A percentile compares a stretch with the other conserved stretches of the same genome.
Evolutionary conservation across 2,329 filamentous ascomycete genomes (phyloP).

Genomic region (Penicillium sclerotiorum): DNA sequence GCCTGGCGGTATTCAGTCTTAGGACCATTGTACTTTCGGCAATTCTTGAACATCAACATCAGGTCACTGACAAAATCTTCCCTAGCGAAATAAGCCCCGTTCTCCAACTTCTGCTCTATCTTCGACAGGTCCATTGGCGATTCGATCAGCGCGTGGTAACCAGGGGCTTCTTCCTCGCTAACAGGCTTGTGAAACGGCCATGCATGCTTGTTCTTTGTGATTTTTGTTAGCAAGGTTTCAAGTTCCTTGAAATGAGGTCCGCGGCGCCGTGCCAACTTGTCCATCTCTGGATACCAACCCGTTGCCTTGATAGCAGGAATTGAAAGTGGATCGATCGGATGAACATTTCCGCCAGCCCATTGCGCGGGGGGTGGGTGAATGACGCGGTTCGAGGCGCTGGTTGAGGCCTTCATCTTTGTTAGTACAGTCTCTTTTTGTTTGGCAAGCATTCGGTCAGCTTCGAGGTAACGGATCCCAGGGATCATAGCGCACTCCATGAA

Average conservation of each 20-base stretch:
- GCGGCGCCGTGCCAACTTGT: conserved; percentile 90
- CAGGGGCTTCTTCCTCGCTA: conserved; percentile 93
- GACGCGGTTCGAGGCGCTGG: conserved; percentile 81
- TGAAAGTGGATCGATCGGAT: conserved; percentile 78
- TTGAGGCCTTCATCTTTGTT: conserved; percentile 92
- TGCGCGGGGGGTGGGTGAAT: conserved; percentile 82
- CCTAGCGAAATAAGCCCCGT: conserved; percentile 84
- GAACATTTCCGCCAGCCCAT: conserved; percentile 77
- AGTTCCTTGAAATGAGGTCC: conserved; percentile 96
- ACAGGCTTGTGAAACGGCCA: conserved; percentile 97
- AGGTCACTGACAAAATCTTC: conserved; percentile 93
- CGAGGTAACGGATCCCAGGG: conserved; percentile 89
- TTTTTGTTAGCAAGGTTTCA: conserved; percentile 86
- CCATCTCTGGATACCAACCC: conserved; percentile 97
- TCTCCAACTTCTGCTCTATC: conserved; percentile 94
- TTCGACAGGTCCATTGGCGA: conserved; percentile 95
- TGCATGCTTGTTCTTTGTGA: conserved; percentile 88
- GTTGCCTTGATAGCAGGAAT: conserved; percentile 88
- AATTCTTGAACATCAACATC: conserved; percentile 89
- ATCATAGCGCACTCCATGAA: conserved; percentile 99
- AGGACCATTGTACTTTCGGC: conserved; percentile 96
- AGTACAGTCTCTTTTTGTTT: conserved; percentile 97
- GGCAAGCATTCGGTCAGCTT: conserved; percentile 87
- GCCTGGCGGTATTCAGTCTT: too few species aligned
- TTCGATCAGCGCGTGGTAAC: conserved; percentile 98